Evolutionary conservation across 2,329 filamentous ascomycete genomes (phyloP).

Genomic region (Neofusicoccum laricinum): DNA sequence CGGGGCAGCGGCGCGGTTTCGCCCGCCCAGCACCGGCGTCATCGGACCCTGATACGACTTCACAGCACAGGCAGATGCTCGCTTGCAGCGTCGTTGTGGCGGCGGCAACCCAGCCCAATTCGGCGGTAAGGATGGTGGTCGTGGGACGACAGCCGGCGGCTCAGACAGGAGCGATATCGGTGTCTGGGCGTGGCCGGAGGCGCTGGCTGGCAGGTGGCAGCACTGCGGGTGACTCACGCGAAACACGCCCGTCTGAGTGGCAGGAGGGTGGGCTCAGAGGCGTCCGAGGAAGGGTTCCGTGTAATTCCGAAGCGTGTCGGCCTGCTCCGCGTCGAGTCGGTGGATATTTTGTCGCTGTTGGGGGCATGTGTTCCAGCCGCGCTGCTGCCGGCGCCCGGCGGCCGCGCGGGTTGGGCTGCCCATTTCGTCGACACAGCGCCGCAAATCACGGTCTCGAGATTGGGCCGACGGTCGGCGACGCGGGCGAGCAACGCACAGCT

Average conservation of each 20-base stretch:
- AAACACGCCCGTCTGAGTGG: constrained; percentile 18
- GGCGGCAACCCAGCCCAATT: constrained; percentile 10
- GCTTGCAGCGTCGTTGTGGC: background rate
- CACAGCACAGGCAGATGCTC: background rate
- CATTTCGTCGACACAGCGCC: background rate
- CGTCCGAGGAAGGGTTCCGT: background rate
- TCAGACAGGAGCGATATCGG: constrained; percentile 34
- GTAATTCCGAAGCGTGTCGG: constrained; percentile 1
- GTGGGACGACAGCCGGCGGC: background rate
- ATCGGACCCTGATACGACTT: background rate
- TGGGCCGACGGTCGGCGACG: background rate
- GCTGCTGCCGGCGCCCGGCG: background rate
- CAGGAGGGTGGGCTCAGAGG: background rate
- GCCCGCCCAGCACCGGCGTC: background rate
- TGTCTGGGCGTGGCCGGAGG: constrained; percentile 18
- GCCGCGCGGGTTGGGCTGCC: constrained; percentile 4
- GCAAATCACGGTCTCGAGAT: background rate
- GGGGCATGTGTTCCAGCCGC: background rate
- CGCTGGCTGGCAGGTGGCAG: constrained; percentile 24
- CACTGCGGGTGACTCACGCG: constrained; percentile 37
- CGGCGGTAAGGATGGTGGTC: background rate
- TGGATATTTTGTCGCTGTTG: constrained; percentile 14
- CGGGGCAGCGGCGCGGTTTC: constrained; percentile 11
- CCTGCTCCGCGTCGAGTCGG: constrained; percentile 3
- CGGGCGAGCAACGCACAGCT: constrained; percentile 1